phyloP scores from a whole-genome alignment of 225 moss, liverwort and hornwort genomes.

The Bryum argenteum region DNA sequence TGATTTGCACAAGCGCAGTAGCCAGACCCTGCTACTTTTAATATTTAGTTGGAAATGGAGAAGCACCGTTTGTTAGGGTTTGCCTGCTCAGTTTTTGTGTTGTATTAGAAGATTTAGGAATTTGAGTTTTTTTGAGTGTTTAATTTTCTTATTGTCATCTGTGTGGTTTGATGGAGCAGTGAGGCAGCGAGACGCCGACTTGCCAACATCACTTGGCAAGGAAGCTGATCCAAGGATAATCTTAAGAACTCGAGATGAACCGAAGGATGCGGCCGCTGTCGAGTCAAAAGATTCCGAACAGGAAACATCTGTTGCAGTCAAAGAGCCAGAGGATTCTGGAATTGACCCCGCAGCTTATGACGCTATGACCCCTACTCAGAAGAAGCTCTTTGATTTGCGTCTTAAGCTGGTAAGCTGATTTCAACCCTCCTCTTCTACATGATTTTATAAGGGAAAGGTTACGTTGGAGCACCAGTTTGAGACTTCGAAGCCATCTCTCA shows the following conservation, averaged over 20 bases:
- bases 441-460: not conserved
- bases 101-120: too few relatives aligned
- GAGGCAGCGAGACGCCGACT: conserved; percentile 45
- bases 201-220: conserved; percentile 54
- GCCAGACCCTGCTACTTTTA: not conserved
- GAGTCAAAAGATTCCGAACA: conserved; percentile 35
- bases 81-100: not conserved
- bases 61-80: not conserved
- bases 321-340: conserved; percentile 42
- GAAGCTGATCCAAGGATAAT: conserved; percentile 57
- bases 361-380: conserved; percentile 79
- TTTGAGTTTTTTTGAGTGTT: too few relatives aligned
- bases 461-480: not conserved
- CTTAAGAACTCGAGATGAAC: conserved; percentile 35
- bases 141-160: not conserved
- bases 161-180: conserved; percentile 28
- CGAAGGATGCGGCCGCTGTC: conserved; percentile 30
- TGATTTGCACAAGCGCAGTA: conserved; percentile 2
- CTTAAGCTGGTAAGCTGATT: conserved; percentile 69
- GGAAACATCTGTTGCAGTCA: conserved; percentile 25
- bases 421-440: not conserved
- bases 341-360: conserved; percentile 69
- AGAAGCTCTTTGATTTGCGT: conserved; percentile 87
- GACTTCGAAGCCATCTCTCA: conserved; percentile 7
- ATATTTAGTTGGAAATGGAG: not conserved